Conservation (phyloP, 192 early-diverging fungal genomes). For the Nowakowskiella sp. region DNA sequence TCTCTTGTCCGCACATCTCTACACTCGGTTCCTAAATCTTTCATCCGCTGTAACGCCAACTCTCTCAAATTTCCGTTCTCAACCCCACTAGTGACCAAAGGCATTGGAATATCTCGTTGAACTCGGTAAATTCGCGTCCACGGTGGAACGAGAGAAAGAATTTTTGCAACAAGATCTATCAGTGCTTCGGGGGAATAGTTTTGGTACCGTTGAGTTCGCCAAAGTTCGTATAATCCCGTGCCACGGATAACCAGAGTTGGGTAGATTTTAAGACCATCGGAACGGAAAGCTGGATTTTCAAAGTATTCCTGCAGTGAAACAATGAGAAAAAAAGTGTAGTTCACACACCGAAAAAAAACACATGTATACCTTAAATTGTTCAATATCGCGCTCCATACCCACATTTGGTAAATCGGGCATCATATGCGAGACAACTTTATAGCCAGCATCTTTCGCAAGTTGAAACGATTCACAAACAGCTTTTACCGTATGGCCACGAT, state of each 20-base stretch:
- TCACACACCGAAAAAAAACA: not conserved
- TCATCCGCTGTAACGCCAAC: constrained; percentile 90
- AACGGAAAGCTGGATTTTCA: constrained; percentile 98
- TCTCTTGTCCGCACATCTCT: constrained; percentile 96
- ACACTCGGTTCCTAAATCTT: constrained; percentile 91
- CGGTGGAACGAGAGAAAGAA: constrained; percentile 93
- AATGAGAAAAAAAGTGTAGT: constrained; percentile 5
- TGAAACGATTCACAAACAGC: constrained; percentile 98
- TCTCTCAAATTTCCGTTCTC: constrained; percentile 97
- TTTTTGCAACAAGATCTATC: constrained; percentile 90
- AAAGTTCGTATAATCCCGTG: constrained; percentile 95
- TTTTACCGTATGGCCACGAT: constrained; percentile 95
- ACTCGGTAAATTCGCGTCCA: constrained; percentile 99
- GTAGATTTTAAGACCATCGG: constrained; percentile 96
- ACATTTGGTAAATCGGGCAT: constrained; percentile 99
- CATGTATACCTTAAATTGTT: constrained; percentile 91
- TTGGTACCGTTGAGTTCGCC: constrained; percentile 95
- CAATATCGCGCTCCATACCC: constrained; percentile 97
- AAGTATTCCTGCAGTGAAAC: constrained; percentile 50
- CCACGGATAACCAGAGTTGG: constrained; percentile 98
- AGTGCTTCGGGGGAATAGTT: constrained; percentile 96
- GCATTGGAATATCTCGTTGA: constrained; percentile 99
- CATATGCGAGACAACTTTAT: constrained; percentile 99
- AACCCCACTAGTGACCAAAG: constrained; percentile 94
- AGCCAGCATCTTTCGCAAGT: constrained; percentile 95